Conservation (phyloP, 208 protist genomes). For the Wallacemonas rigidus region DNA sequence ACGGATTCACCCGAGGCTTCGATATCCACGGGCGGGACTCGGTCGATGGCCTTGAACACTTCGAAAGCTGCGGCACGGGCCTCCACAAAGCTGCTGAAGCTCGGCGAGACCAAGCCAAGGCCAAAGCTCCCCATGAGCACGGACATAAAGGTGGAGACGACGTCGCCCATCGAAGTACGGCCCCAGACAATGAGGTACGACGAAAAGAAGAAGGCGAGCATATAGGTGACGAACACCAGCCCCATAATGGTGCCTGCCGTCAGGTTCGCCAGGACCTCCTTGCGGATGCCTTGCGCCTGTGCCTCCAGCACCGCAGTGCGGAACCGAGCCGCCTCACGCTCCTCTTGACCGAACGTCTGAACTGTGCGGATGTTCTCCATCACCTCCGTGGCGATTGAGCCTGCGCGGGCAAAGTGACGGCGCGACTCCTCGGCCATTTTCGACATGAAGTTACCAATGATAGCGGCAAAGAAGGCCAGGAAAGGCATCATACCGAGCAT, state of each 20-base stretch:
- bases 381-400: constrained; percentile 83
- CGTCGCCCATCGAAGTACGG: constrained; percentile 48
- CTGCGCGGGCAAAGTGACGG: constrained; percentile 75
- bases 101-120: constrained; percentile 60
- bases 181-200: constrained; percentile 71
- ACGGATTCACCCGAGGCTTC: constrained; percentile 42
- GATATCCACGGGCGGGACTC: constrained; percentile 66
- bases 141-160: constrained; percentile 62
- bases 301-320: constrained; percentile 40
- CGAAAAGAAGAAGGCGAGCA: constrained; percentile 69
- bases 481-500: constrained; percentile 82
- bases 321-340: constrained; percentile 64
- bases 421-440: constrained; percentile 55
- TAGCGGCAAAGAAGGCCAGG: constrained; percentile 46
- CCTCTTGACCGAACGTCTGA: constrained; percentile 68
- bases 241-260: constrained; percentile 41
- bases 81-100: constrained; percentile 58
- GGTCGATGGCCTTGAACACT: constrained; percentile 78
- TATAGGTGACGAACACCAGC: constrained; percentile 62
- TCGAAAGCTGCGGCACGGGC: constrained; percentile 70
- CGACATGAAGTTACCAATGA: constrained; percentile 37
- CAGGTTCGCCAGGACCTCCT: constrained; percentile 49
- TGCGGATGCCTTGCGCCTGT: constrained; percentile 51
- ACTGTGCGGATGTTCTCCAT: constrained; percentile 86
- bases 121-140: constrained; percentile 68